Conservation (phyloP, 1,284 basidiomycete genomes). For the Mycosarcoma mackinlayi region DNA sequence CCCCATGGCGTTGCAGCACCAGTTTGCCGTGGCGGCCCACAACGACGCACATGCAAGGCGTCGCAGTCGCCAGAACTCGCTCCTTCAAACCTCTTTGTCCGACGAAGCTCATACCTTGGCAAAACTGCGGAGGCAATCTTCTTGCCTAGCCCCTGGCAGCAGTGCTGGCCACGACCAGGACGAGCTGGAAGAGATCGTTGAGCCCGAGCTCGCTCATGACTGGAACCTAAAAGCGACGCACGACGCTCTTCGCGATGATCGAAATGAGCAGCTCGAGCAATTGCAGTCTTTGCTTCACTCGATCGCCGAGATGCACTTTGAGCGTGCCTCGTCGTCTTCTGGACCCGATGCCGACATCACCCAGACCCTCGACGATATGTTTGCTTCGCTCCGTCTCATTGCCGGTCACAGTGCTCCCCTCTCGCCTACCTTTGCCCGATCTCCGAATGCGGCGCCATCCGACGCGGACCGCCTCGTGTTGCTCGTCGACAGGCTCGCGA, state of each 20-base stretch:
- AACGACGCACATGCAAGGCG: conserved; percentile 21
- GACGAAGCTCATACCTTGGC: conserved; percentile 7
- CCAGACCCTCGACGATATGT: conserved; percentile 37
- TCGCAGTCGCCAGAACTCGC: conserved; percentile 24
- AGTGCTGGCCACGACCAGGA: conserved; percentile 16
- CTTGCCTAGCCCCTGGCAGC: background rate
- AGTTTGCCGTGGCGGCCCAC: conserved; percentile 31
- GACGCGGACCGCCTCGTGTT: conserved; percentile 34
- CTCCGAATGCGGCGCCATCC: background rate
- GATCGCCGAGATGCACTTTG: conserved; percentile 30
- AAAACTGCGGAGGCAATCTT: conserved; percentile 5
- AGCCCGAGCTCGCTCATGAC: conserved; percentile 12
- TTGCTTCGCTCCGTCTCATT: conserved; percentile 37
- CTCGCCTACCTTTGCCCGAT: conserved; percentile 28
- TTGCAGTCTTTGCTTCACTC: conserved; percentile 32
- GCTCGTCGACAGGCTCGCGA: conserved; percentile 30
- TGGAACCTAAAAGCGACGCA: conserved; percentile 10
- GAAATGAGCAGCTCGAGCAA: conserved; percentile 35
- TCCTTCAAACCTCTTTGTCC: conserved; percentile 1
- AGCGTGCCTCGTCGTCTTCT: background rate
- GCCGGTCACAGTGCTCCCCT: conserved; percentile 33
- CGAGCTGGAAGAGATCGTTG: conserved; percentile 39
- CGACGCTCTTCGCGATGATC: conserved; percentile 26
- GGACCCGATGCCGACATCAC: conserved; percentile 16
- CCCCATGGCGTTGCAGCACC: conserved; percentile 32